Conservation (phyloP, 1,284 basidiomycete genomes). For the Entoloma clypeatum region DNA sequence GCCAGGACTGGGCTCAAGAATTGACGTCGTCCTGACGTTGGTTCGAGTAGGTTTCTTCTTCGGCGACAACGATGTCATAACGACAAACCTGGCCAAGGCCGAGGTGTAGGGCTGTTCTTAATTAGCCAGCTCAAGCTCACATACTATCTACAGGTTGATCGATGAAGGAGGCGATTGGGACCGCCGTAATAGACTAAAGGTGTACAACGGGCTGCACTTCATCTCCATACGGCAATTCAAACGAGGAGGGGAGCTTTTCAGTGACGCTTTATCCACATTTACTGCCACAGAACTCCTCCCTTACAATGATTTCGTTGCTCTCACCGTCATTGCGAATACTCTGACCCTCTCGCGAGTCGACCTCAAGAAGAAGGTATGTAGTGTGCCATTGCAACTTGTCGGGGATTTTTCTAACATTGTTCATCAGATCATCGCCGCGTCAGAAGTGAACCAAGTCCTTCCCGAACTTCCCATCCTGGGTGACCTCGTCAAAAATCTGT, state of each 20-base stretch:
- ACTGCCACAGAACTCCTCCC: slow-evolving; percentile 88
- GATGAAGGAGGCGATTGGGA: slow-evolving; percentile 99
- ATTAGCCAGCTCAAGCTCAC: background rate
- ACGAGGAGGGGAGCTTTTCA: slow-evolving; percentile 70
- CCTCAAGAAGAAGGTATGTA: slow-evolving; percentile 82
- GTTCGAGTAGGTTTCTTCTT: slow-evolving; percentile 93
- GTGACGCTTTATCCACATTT: slow-evolving; percentile 92
- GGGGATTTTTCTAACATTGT: background rate
- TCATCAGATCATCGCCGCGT: slow-evolving; percentile 56
- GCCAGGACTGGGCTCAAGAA: slow-evolving; percentile 87
- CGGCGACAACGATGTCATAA: slow-evolving; percentile 75
- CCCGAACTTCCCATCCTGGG: slow-evolving; percentile 68
- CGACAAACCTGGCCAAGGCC: slow-evolving; percentile 73
- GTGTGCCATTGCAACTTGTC: slow-evolving; percentile 2
- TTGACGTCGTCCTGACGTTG: slow-evolving; percentile 89
- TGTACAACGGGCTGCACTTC: slow-evolving; percentile 87
- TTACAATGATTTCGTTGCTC: slow-evolving; percentile 89
- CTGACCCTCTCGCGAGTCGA: slow-evolving; percentile 82
- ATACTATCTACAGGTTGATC: slow-evolving; percentile 58
- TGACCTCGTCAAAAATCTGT: slow-evolving; percentile 73
- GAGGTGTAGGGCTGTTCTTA: slow-evolving; percentile 60
- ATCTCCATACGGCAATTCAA: slow-evolving; percentile 85
- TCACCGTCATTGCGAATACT: slow-evolving; percentile 81
- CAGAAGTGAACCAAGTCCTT: slow-evolving; percentile 71
- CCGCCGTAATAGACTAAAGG: slow-evolving; percentile 92